A percentile compares a stretch with the other conserved stretches of the same genome.
phyloP scores from a whole-genome alignment of 305 asterid species.

The Fraxinus dipetala region DNA sequence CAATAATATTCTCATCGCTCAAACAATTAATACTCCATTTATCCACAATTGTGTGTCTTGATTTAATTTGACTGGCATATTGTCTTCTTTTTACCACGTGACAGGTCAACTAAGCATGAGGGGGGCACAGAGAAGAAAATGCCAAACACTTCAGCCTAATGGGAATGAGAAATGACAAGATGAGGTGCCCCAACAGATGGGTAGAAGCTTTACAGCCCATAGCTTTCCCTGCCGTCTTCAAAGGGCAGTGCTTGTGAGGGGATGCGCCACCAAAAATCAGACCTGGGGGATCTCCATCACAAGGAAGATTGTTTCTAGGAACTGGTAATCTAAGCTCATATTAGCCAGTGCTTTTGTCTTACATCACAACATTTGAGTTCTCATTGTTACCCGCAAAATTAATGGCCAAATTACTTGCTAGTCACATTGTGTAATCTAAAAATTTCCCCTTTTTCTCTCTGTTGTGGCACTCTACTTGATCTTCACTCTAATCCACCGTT shows the following conservation, averaged over 20 bases:
- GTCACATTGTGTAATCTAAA: neutral
- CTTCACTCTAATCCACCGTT: neutral
- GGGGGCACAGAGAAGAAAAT: neutral
- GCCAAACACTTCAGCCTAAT: neutral
- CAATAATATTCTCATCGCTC: neutral
- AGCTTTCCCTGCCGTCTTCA: neutral
- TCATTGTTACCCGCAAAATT: neutral
- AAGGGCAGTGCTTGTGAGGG: neutral
- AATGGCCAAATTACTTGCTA: neutral
- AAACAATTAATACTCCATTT: neutral
- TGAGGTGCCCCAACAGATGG: neutral
- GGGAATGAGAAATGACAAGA: neutral
- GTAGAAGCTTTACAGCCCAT: neutral
- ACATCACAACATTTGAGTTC: neutral
- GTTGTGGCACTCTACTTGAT: neutral
- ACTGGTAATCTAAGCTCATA: neutral
- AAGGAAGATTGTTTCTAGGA: neutral
- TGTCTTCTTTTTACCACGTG: neutral
- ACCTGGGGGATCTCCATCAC: conserved; percentile 1
- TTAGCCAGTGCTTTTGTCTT: neutral
- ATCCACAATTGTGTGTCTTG: neutral
- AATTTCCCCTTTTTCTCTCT: neutral
- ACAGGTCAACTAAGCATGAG: neutral
- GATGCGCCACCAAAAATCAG: neutral
- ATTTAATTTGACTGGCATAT: neutral